A percentile compares a stretch with the other conserved stretches of the same genome.
Conservation (phyloP, 352 stramenopile genomes). For the Saprolegnia diclina region DNA sequence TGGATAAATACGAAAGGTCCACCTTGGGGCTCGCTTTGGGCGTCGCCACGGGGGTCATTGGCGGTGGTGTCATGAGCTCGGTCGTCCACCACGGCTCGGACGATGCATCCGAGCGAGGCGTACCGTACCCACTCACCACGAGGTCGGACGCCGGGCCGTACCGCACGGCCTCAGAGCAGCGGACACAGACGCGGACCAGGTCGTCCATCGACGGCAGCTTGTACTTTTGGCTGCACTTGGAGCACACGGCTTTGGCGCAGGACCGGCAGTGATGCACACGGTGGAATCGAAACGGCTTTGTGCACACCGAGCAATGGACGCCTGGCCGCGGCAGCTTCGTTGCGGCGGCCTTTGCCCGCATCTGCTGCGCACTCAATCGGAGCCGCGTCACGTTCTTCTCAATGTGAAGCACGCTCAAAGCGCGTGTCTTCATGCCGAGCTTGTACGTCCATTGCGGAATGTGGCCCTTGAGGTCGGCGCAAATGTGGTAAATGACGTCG, state of each 20-base stretch:
- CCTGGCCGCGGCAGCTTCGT: not conserved
- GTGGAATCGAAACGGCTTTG: not conserved
- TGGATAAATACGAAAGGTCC: not conserved
- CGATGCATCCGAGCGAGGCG: not conserved
- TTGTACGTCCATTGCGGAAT: conserved; percentile 34
- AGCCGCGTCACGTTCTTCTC: not conserved
- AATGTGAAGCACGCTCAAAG: conserved; percentile 27
- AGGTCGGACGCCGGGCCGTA: not conserved
- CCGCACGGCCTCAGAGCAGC: not conserved
- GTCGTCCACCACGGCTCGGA: not conserved
- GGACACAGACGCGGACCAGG: not conserved
- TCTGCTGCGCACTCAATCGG: not conserved
- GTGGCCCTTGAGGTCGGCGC: conserved; percentile 8
- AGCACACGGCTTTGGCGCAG: not conserved
- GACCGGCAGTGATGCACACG: not conserved
- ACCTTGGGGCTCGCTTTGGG: not conserved
- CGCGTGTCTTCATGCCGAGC: conserved; percentile 47
- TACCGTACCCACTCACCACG: not conserved
- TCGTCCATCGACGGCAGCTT: not conserved
- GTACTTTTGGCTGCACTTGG: not conserved
- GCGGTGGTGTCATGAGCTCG: too few species aligned
- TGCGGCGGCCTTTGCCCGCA: not conserved
- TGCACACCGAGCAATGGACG: not conserved
- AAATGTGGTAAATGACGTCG: conserved; percentile 4
- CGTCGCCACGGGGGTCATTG: not conserved